Conservation (phyloP, 441 rosid genomes). For the Adansonia grandidieri region DNA sequence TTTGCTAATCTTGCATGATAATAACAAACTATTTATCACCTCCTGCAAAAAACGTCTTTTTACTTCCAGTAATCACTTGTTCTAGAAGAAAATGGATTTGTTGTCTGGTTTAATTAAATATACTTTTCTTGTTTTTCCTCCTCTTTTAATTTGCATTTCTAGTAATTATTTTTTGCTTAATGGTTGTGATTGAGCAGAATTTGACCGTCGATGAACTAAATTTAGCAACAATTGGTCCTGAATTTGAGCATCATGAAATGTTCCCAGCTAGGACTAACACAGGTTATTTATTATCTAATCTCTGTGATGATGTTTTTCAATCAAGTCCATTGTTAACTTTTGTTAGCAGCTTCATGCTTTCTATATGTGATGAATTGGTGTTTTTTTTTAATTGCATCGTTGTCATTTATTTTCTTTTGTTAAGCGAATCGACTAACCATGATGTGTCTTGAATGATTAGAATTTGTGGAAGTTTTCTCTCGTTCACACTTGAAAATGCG, state of each 20-base stretch:
- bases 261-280: conserved; percentile 95
- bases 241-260: conserved; percentile 84
- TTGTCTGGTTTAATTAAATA: not conserved
- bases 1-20: not conserved
- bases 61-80: conserved; percentile 6
- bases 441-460: conserved; percentile 38
- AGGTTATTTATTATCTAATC: conserved; percentile 53
- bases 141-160: conserved; percentile 15
- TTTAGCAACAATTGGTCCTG: conserved; percentile 83
- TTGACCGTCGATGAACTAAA: conserved; percentile 76
- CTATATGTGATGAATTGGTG: not conserved
- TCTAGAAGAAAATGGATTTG: not conserved
- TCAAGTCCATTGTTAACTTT: conserved; percentile 1
- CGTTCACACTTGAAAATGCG: conserved; percentile 89
- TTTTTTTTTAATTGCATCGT: not conserved
- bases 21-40: not conserved
- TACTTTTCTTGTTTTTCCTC: not conserved
- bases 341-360: conserved; percentile 8
- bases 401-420: conserved; percentile 1
- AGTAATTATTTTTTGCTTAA: not conserved
- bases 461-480: conserved; percentile 83
- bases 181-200: conserved; percentile 49
- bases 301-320: conserved; percentile 1
- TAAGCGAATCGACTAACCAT: conserved; percentile 5
- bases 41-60: not conserved